Percentiles rank a stretch among this genome's conserved stretches.
These are phyloP conservation scores for Cystoisospora suis DNA, from an alignment of 169 alveolate species.

Conservation along the genomic window DNA sequence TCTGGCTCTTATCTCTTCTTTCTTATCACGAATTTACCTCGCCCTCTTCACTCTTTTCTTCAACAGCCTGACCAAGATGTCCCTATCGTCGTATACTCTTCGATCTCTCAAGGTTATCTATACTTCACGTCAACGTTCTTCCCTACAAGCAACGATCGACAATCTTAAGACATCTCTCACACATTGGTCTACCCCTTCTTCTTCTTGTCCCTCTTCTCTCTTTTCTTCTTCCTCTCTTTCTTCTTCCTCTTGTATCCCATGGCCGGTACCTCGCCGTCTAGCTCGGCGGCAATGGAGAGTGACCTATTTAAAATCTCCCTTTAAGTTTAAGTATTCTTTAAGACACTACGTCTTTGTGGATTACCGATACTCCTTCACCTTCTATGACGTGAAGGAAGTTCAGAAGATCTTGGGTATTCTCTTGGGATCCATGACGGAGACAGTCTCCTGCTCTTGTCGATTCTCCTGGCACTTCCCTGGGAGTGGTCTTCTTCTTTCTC, in stretches of 20 bases:
- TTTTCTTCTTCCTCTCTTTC: background rate
- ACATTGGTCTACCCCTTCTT: background rate
- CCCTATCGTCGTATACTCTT: background rate
- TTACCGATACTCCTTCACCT: conserved; percentile 44
- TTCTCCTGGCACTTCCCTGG: conserved; percentile 55
- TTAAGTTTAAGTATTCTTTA: conserved; percentile 30
- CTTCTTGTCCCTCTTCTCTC: background rate
- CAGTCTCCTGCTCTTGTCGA: background rate
- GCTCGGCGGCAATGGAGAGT: conserved; percentile 63
- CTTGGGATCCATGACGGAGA: conserved; percentile 51
- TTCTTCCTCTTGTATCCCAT: background rate
- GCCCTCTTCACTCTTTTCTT: background rate
- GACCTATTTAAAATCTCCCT: conserved; percentile 50
- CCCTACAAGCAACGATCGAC: conserved; percentile 8
- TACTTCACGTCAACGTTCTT: background rate
- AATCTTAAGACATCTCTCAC: background rate
- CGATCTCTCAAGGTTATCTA: background rate
- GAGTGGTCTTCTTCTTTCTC: too few relatives aligned
- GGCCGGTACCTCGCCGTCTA: conserved; percentile 46
- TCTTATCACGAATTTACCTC: background rate
- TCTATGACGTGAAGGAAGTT: conserved; percentile 16
- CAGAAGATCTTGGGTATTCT: conserved; percentile 27
- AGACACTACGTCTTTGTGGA: conserved; percentile 58
- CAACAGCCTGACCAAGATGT: background rate
- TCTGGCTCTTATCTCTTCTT: background rate